These are phyloP conservation scores for Decorospora gaudefroyi DNA, from an alignment of 2,329 filamentous ascomycete genomes.

Conservation along the genomic window DNA sequence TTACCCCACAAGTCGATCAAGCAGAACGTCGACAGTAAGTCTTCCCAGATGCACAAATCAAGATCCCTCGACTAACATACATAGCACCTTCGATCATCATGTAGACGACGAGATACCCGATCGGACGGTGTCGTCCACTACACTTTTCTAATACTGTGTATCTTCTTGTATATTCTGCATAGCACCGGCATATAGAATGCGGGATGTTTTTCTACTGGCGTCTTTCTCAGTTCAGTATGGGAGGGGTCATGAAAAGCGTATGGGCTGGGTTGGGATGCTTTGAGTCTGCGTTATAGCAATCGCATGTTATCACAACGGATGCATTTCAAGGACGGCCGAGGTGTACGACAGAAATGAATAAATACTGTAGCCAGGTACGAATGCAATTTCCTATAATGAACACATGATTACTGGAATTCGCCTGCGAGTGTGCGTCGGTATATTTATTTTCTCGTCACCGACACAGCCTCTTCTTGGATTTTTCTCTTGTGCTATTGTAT, in stretches of 20 bases:
- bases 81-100: conserved; percentile 54
- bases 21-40: conserved; percentile 77
- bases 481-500: too few relatives aligned
- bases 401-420: too few relatives aligned
- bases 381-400: too few relatives aligned
- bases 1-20: conserved; percentile 99
- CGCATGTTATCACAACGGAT: neutral
- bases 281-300: conserved; percentile 1
- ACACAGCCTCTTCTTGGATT: too few relatives aligned
- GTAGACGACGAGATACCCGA: conserved; percentile 40
- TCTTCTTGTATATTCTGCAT: conserved; percentile 46
- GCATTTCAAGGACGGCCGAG: neutral
- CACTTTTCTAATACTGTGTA: conserved; percentile 40
- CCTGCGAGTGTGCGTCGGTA: too few relatives aligned
- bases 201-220: conserved; percentile 12
- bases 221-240: conserved; percentile 18
- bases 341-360: neutral
- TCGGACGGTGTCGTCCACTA: conserved; percentile 22
- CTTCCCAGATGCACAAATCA: neutral
- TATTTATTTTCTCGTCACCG: too few relatives aligned
- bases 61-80: conserved; percentile 17
- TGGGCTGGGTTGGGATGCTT: conserved; percentile 17
- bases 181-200: conserved; percentile 21
- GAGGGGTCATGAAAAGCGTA: conserved; percentile 22
- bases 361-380: neutral